Evolutionary conservation across 2,329 filamentous ascomycete species (phyloP).

Genomic region (Neonectria faginata): DNA sequence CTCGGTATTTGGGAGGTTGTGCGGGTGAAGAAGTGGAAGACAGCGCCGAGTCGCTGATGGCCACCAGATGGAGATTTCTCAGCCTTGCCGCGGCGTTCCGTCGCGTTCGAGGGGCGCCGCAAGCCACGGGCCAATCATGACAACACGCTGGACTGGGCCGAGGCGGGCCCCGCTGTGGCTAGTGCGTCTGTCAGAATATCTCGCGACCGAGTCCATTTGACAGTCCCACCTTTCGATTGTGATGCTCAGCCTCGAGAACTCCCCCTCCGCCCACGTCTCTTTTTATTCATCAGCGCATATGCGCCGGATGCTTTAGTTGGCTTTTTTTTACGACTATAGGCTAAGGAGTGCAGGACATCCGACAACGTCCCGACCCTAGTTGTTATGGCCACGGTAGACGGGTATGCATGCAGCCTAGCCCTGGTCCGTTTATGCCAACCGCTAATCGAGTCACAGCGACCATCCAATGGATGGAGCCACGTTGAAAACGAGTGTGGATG

Average conservation of each 20-base stretch:
- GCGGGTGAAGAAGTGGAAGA: conserved; percentile 24
- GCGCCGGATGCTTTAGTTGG: background rate
- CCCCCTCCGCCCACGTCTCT: conserved; percentile 5
- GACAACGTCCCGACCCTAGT: background rate
- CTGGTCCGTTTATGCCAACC: conserved; percentile 15
- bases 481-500: conserved; percentile 18
- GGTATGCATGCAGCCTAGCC: conserved; percentile 33
- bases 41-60: conserved; percentile 28
- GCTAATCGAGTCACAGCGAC: conserved; percentile 38
- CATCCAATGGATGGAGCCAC: conserved; percentile 30
- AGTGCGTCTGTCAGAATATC: conserved; percentile 25
- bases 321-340: background rate
- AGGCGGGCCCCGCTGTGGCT: conserved; percentile 34
- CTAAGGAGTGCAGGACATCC: conserved; percentile 7
- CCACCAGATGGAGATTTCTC: conserved; percentile 53
- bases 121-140: conserved; percentile 38
- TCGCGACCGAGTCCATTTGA: conserved; percentile 20
- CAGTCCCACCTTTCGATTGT: conserved; percentile 38
- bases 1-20: conserved; percentile 12
- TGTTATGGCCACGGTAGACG: conserved; percentile 38
- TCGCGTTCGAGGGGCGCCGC: conserved; percentile 37
- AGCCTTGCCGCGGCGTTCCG: conserved; percentile 56
- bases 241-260: conserved; percentile 46
- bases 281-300: background rate
- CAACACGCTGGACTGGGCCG: background rate